A percentile compares a stretch with the other conserved stretches of the same genome.
phyloP scores from a whole-genome alignment of 768 basidiomycete species.

The Tricholoma furcatifolium region DNA sequence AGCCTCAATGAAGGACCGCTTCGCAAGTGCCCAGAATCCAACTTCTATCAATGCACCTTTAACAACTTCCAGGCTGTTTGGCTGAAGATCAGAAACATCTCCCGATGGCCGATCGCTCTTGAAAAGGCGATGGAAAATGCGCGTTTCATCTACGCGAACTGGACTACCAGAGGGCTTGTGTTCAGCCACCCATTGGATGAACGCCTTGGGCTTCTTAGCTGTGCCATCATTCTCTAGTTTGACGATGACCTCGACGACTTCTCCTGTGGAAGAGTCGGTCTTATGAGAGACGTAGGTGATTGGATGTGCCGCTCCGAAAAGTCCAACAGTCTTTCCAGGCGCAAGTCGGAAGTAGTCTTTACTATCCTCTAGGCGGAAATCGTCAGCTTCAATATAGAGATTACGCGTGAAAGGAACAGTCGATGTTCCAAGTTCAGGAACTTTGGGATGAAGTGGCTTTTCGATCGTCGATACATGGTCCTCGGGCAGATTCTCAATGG shows the following conservation, averaged over 20 bases:
- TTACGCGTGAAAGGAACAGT: conserved; percentile 83
- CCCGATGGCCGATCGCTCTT: conserved; percentile 87
- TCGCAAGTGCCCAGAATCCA: conserved; percentile 86
- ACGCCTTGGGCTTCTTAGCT: conserved; percentile 83
- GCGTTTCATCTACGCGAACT: conserved; percentile 82
- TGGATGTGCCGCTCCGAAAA: conserved; percentile 90
- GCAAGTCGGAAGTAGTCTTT: conserved; percentile 97
- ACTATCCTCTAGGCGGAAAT: conserved; percentile 90
- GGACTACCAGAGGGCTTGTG: conserved; percentile 77
- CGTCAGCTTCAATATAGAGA: conserved; percentile 89
- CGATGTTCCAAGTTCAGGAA: conserved; percentile 81
- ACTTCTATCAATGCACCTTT: conserved; percentile 83
- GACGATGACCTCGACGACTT: conserved; percentile 78
- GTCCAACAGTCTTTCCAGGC: conserved; percentile 94
- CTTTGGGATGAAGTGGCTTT: conserved; percentile 93
- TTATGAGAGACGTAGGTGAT: conserved; percentile 92
- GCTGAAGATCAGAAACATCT: conserved; percentile 84
- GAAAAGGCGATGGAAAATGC: conserved; percentile 92
- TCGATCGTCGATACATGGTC: conserved; percentile 82
- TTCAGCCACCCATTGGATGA: conserved; percentile 96
- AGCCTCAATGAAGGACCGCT: conserved; percentile 62
- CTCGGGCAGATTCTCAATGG: conserved; percentile 86
- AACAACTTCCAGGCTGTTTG: conserved; percentile 77
- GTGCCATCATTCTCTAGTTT: conserved; percentile 69
- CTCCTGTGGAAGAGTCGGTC: conserved; percentile 67